Percentiles rank a stretch among this genome's conserved stretches.
phyloP scores from a whole-genome alignment of 2,329 filamentous ascomycete species.

The Calonectria pseudoreteaudii region DNA sequence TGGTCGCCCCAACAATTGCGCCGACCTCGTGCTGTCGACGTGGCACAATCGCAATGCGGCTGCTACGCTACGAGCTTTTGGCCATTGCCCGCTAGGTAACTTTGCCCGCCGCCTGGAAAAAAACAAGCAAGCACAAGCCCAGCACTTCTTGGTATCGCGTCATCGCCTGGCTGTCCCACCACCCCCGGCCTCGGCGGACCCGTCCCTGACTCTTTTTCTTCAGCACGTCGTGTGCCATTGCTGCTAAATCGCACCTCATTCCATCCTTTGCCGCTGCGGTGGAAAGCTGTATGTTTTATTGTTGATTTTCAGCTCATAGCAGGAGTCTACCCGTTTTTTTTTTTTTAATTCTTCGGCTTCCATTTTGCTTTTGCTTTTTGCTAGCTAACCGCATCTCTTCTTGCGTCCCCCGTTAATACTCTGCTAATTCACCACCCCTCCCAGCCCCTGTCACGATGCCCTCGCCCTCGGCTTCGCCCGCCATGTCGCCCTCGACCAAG shows the following conservation, averaged over 20 bases:
- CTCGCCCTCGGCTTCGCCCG: constrained; percentile 38
- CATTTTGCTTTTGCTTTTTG: not conserved
- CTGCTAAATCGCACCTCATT: not conserved
- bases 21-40: constrained; percentile 14
- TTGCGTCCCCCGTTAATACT: not conserved
- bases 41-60: constrained; percentile 36
- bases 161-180: constrained; percentile 20
- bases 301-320: not conserved
- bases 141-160: constrained; percentile 16
- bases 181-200: constrained; percentile 10
- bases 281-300: constrained; percentile 13
- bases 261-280: not conserved
- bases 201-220: not conserved
- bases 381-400: not conserved
- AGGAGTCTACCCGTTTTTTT: not conserved
- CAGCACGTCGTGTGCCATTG: constrained; percentile 31
- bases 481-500: constrained; percentile 33
- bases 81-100: constrained; percentile 10
- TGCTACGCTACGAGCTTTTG: not conserved
- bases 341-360: not conserved
- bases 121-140: not conserved
- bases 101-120: constrained; percentile 5
- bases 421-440: not conserved
- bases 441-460: constrained; percentile 38
- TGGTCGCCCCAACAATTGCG: constrained; percentile 14